phyloP scores from a whole-genome alignment of 768 basidiomycete species.

The Clitopilus hobsonii region DNA sequence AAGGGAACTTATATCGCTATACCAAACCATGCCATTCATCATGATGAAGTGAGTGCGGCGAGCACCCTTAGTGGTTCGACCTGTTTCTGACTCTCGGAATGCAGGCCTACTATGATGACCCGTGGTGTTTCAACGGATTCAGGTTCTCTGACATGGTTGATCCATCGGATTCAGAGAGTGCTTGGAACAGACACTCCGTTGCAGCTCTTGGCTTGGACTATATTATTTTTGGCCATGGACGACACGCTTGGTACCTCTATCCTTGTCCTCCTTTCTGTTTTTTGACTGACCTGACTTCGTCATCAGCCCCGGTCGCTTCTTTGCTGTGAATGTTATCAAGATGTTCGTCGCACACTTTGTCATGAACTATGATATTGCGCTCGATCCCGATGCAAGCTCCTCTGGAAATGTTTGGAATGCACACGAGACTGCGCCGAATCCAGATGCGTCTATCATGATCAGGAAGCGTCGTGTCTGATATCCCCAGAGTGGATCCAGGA shows the following conservation, averaged over 20 bases:
- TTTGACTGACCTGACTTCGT: not conserved
- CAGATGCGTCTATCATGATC: too few relatives aligned
- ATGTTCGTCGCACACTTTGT: slow-evolving; percentile 25
- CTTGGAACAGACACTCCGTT: slow-evolving; percentile 27
- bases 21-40: slow-evolving; percentile 17
- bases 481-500: too few relatives aligned
- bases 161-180: slow-evolving; percentile 24
- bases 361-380: slow-evolving; percentile 28
- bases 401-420: too few relatives aligned
- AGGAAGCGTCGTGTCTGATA: too few relatives aligned
- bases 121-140: slow-evolving; percentile 39
- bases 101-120: slow-evolving; percentile 33
- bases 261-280: not conserved
- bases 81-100: not conserved
- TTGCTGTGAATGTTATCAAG: slow-evolving; percentile 29
- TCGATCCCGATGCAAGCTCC: too few relatives aligned
- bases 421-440: too few relatives aligned
- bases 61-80: not conserved
- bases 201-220: slow-evolving; percentile 24
- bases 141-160: slow-evolving; percentile 38
- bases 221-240: slow-evolving; percentile 34
- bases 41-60: not conserved
- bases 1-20: slow-evolving; percentile 17
- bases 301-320: slow-evolving; percentile 28
- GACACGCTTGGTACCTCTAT: slow-evolving; percentile 12